Conservation (phyloP, 2,329 filamentous ascomycete species). For the Pseudogymnoascus sp. region DNA sequence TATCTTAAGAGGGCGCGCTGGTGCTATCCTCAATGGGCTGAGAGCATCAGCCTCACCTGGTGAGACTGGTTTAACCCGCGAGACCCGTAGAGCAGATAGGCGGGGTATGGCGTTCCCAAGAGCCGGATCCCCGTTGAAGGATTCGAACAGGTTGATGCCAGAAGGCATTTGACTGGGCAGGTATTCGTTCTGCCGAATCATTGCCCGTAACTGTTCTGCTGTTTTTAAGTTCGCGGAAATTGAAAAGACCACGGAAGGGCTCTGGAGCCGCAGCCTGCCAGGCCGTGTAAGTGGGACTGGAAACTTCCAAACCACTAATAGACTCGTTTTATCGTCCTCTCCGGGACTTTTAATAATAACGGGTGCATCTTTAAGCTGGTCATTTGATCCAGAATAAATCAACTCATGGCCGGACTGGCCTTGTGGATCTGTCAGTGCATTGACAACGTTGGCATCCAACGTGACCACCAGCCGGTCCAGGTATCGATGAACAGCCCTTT, state of each 20-base stretch:
- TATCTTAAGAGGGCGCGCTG: conserved; percentile 54
- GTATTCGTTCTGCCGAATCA: conserved; percentile 49
- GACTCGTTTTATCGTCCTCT: conserved; percentile 32
- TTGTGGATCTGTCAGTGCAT: conserved; percentile 35
- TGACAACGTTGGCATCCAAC: conserved; percentile 58
- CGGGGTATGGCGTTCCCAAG: conserved; percentile 52
- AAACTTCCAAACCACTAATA: conserved; percentile 53
- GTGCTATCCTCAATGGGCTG: conserved; percentile 56
- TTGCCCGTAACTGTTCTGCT: conserved; percentile 34
- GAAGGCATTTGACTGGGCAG: conserved; percentile 61
- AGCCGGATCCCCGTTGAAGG: conserved; percentile 59
- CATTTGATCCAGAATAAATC: conserved; percentile 49
- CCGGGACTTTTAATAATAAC: conserved; percentile 38
- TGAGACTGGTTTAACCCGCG: conserved; percentile 61
- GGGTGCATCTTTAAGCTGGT: conserved; percentile 42
- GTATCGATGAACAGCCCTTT: conserved; percentile 48
- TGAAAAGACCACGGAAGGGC: conserved; percentile 58
- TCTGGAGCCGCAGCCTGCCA: conserved; percentile 52
- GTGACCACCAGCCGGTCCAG: conserved; percentile 56
- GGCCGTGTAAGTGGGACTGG: conserved; percentile 50
- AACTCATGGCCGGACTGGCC: conserved; percentile 45
- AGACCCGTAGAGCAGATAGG: conserved; percentile 66
- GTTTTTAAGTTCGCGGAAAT: conserved; percentile 54
- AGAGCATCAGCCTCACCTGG: conserved; percentile 50
- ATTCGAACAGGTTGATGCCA: conserved; percentile 68